These are phyloP conservation scores for Cyberlindnera samutprakarnensis DNA, from an alignment of 805 yeast species.

Conservation along the genomic window DNA sequence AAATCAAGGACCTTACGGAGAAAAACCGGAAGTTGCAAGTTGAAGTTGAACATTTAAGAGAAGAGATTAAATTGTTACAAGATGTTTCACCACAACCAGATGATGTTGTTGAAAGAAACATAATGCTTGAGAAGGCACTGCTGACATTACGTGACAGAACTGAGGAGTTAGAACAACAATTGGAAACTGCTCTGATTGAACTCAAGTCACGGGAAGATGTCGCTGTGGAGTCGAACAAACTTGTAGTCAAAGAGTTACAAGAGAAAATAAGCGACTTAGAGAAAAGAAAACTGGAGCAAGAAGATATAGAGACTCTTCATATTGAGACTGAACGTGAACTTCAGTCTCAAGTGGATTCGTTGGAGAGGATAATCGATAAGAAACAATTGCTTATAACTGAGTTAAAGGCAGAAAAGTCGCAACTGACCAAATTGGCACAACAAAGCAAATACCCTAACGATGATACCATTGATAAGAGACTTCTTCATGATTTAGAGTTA, in stretches of 20 bases:
- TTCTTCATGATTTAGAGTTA: too few species aligned
- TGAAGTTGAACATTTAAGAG: constrained; percentile 7
- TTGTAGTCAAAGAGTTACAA: constrained; percentile 29
- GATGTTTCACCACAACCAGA: constrained; percentile 3
- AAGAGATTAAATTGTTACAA: constrained; percentile 15
- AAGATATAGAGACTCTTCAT: constrained; percentile 39
- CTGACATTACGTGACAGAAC: constrained; percentile 25
- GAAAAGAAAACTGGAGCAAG: constrained; percentile 42
- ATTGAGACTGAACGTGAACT: constrained; percentile 36
- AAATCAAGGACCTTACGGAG: constrained; percentile 8
- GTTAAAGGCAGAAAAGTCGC: constrained; percentile 10
- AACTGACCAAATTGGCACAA: constrained; percentile 10
- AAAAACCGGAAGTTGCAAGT: constrained; percentile 5
- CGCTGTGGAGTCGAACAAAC: constrained; percentile 26
- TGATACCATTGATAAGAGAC: neutral
- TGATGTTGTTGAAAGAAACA: constrained; percentile 24
- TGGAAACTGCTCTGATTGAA: constrained; percentile 20
- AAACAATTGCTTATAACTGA: constrained; percentile 8
- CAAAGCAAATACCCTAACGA: neutral
- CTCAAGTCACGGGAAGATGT: constrained; percentile 26
- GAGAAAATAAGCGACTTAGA: constrained; percentile 36
- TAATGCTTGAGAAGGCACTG: constrained; percentile 35
- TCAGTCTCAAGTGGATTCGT: constrained; percentile 26
- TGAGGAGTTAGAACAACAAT: constrained; percentile 22
- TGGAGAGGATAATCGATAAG: constrained; percentile 16